A percentile compares a stretch with the other conserved stretches of the same genome.
Evolutionary conservation across 257 asterid species (phyloP).

Genomic region (Schizonepeta tenuifolia): DNA sequence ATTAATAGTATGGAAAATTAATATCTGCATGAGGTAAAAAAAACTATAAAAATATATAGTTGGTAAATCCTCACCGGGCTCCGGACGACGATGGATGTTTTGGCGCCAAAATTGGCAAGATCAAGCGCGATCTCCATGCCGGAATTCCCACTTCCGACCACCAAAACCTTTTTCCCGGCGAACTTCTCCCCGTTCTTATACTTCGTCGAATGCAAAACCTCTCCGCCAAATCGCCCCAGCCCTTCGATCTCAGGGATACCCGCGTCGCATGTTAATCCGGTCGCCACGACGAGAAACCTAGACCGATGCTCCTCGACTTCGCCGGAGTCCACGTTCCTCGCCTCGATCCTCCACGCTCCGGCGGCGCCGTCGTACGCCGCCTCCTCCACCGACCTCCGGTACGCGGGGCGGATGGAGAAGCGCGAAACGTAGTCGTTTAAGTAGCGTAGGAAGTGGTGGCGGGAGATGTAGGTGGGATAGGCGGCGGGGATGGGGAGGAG

Average conservation of each 20-base stretch:
- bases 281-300: constrained; percentile 72
- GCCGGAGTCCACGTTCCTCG: constrained; percentile 38
- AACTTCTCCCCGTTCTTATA: constrained; percentile 55
- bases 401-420: constrained; percentile 49
- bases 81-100: constrained; percentile 68
- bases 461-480: constrained; percentile 53
- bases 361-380: constrained; percentile 44
- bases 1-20: too few relatives aligned
- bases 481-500: constrained; percentile 51
- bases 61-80: constrained; percentile 59
- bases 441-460: constrained; percentile 44
- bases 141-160: constrained; percentile 89
- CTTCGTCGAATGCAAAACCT: constrained; percentile 62
- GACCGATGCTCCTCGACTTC: constrained; percentile 49
- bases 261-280: constrained; percentile 67
- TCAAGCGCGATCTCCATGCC: constrained; percentile 88
- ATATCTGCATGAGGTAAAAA: neutral
- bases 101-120: constrained; percentile 62
- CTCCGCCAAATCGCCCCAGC: constrained; percentile 53
- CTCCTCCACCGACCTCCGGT: constrained; percentile 47
- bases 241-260: constrained; percentile 58
- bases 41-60: too few relatives aligned
- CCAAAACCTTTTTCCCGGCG: constrained; percentile 52
- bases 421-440: constrained; percentile 60
- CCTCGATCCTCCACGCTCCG: constrained; percentile 52